Base-by-base conservation (phyloP, 768 basidiomycete species). In the Lentinula aciculospora region DNA sequence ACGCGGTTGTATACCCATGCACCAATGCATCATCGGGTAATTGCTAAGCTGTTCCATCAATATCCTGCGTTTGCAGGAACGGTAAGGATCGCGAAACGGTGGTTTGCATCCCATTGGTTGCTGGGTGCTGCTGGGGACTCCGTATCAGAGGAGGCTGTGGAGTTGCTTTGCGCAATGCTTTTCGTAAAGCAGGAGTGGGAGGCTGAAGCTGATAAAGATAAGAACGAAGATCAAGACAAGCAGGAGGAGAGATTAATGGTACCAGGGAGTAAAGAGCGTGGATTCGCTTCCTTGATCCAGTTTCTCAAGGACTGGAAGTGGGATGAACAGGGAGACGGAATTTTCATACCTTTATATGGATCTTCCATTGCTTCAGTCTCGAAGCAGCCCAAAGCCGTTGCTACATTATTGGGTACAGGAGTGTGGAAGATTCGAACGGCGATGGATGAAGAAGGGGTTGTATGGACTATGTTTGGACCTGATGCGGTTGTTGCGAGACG, bases 61-160 rank as follows among this genome's bases (percentile, higher is more conserved):
- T 88, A 83, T 65, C 69, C 83, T 0, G 89, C 94, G 10, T 97
- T 85, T 69, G 79, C 92, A 2, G 84, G 88, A 8, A 94, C 95
- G 0, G 89, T 92, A 15, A 80, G 97, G 37, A 78, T 98, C 15
- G 81, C 91, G 51, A 96, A 98, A 73, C 82, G 96, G 42, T 99
- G 97, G 97, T 75, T 98, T 55, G 84, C 90, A 0, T 76, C 88
- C 6, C 97, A 99, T 67, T 92, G 90, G 88, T 79, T 97, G 57
- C 79, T 98, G 32, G 77, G 81, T 3, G 71, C 77, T 0, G n/a
- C 21, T 42, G 21, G 32, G 12, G 51, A 36, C 15, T 88, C 92
- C 63, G 75, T 98, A 54, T 78, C 80, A 5, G 81, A 84, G 58
- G 93, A 98, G 68, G 85, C 82, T 0, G 81, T 92, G 34, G 97